Evolutionary conservation across 305 asterid species (phyloP).

Genomic region (Plantago rigida): DNA sequence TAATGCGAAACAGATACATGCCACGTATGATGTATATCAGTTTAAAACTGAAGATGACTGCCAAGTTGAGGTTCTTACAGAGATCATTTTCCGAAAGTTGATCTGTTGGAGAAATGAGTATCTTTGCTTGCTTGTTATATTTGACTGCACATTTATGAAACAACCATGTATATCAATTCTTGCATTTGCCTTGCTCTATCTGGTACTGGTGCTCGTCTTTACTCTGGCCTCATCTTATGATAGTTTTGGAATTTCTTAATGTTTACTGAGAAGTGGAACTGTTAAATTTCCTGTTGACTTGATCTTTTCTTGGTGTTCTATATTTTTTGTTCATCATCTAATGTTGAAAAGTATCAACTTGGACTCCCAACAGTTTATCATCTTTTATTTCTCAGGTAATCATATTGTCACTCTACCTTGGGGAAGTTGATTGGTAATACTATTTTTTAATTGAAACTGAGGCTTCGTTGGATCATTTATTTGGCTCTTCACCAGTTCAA

Average conservation of each 20-base stretch:
- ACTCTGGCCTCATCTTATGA: background rate
- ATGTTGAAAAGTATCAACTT: background rate
- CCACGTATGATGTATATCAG: too few species aligned
- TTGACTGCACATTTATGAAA: background rate
- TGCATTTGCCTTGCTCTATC: background rate
- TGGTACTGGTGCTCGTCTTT: background rate
- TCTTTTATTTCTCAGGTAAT: conserved; percentile 53
- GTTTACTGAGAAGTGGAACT: background rate
- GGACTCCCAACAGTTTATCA: conserved; percentile 11
- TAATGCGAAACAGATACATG: background rate
- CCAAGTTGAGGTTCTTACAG: background rate
- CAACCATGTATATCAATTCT: background rate
- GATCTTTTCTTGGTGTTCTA: background rate
- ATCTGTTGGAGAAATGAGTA: background rate
- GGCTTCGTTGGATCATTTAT: conserved; percentile 69
- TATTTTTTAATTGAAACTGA: conserved; percentile 75
- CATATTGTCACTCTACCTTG: conserved; percentile 53
- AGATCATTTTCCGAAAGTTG: background rate
- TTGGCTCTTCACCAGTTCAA: conserved; percentile 89
- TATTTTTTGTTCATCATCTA: conserved; percentile 2
- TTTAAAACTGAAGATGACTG: background rate
- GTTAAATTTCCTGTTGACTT: background rate
- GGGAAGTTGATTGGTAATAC: conserved; percentile 67
- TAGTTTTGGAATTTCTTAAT: too few species aligned
- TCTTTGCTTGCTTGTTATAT: background rate